Evolutionary conservation across 495 filamentous ascomycete species (phyloP).

Genomic region (Aspergillus affinis): DNA sequence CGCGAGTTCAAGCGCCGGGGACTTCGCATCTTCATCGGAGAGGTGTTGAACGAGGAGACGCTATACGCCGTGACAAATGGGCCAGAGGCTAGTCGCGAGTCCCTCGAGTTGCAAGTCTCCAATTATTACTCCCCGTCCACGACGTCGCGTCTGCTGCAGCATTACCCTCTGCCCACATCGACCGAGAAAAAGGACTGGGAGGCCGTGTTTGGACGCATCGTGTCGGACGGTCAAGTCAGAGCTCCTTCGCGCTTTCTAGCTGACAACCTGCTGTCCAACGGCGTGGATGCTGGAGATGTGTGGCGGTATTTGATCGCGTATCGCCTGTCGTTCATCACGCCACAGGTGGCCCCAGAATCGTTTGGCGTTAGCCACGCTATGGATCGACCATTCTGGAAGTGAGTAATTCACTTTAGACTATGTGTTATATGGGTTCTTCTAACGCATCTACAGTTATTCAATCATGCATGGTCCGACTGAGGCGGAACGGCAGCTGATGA

Average conservation of each 20-base stretch:
- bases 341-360: conserved; percentile 21
- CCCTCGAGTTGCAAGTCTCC: conserved; percentile 36
- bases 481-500: conserved; percentile 21
- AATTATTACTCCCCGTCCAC: conserved; percentile 45
- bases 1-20: conserved; percentile 34
- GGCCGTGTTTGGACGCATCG: conserved; percentile 44
- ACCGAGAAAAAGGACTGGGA: conserved; percentile 36
- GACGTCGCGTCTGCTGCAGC: conserved; percentile 32
- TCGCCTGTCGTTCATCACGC: conserved; percentile 28
- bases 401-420: conserved; percentile 2
- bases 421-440: background rate
- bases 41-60: conserved; percentile 47
- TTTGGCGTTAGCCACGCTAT: conserved; percentile 30
- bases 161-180: conserved; percentile 32
- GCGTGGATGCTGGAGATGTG: conserved; percentile 22
- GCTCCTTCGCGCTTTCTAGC: conserved; percentile 29
- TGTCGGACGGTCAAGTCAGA: conserved; percentile 49
- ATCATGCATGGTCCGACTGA: conserved; percentile 28
- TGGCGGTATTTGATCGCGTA: conserved; percentile 31
- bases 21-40: conserved; percentile 46
- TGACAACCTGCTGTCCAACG: conserved; percentile 21
- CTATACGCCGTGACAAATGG: conserved; percentile 38
- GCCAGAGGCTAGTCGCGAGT: conserved; percentile 34
- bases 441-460: conserved; percentile 20
- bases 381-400: conserved; percentile 33